Percentiles rank a stretch among this genome's conserved stretches.
These are phyloP conservation scores for Collybia sp. DNA, from an alignment of 768 basidiomycete species.

Conservation along the genomic window DNA sequence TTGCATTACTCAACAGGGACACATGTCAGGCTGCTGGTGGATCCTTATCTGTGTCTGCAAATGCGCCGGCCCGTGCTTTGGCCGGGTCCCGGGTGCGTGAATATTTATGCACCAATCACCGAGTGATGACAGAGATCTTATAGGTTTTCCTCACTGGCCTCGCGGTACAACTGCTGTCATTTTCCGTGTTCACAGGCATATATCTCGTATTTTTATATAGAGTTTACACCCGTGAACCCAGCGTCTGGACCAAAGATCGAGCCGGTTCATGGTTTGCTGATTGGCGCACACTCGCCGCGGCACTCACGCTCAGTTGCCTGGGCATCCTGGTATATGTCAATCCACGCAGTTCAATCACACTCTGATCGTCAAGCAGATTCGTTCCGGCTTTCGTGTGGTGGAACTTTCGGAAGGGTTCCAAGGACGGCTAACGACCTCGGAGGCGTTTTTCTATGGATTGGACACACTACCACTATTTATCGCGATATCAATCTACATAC, in stretches of 20 bases:
- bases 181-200: slow-evolving; percentile 41
- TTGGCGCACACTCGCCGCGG: slow-evolving; percentile 53
- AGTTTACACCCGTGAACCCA: slow-evolving; percentile 34
- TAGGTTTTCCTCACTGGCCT: slow-evolving; percentile 57
- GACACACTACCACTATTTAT: slow-evolving; percentile 63
- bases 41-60: slow-evolving; percentile 36
- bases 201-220: slow-evolving; percentile 45
- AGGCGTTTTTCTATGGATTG: slow-evolving; percentile 61
- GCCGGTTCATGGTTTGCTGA: slow-evolving; percentile 43
- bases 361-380: slow-evolving; percentile 35
- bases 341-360: not conserved
- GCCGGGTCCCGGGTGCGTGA: slow-evolving; percentile 30
- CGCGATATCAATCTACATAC: slow-evolving; percentile 48
- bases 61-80: slow-evolving; percentile 18
- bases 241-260: slow-evolving; percentile 33
- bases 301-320: slow-evolving; percentile 49
- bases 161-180: slow-evolving; percentile 49
- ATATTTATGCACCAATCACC: not conserved
- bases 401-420: slow-evolving; percentile 63
- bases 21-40: slow-evolving; percentile 41
- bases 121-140: not conserved
- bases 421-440: slow-evolving; percentile 52
- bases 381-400: slow-evolving; percentile 54
- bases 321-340: slow-evolving; percentile 48
- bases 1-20: not conserved